Evolutionary conservation across 2,329 filamentous ascomycete genomes (phyloP), one percentile per base, ranked within the genome.

Genomic region (Teratosphaeriaceae sp.): DNA sequence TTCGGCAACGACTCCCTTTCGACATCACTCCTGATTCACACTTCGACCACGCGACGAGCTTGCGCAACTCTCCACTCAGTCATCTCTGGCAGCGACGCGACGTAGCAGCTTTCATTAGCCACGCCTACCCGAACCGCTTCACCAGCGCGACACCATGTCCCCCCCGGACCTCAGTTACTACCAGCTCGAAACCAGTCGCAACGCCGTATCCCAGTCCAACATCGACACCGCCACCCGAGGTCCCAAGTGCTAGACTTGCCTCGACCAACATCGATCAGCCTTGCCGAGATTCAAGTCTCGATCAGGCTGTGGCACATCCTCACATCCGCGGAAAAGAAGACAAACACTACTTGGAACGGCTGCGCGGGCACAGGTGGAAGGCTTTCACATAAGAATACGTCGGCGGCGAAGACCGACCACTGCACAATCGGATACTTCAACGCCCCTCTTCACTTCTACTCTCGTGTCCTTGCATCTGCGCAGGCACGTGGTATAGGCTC

Each of bases 131-230:
- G 40, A 40, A 27, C 24, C 34, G 38, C 35, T 5, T 26, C 24
- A 33, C 31, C 43, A 45, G 41, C 39, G 43, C 26, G 19, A 41
- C 52, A 54, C 48, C 47, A 59, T 59, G 56, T 40, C 29, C 23
- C n/a, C 40, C 16, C 35, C 36, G 22, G 47, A 43, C 40, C 42
- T 47, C 45, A 49, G n/a, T 24, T 22, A 30, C 39, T 50, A 47
- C 34, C 42, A 48, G 46, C 41, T 42, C 46, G 40, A 53, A 49
- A 45, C 49, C 51, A 53, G 44, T 50, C 46, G 48, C 52, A 46
- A 47, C 48, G 46, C 51, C 47, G 45, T 41, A 29, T 43, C 47
- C 56, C 55, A 59, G 52, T 57, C 51, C 43, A n/a, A n/a, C n/a
- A 51, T 47, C 51, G 47, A 47, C 46, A 45, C 51, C 40, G 33